Evolutionary conservation across 176 grass and related monocot species (phyloP).

Genomic region (Bolboschoenus planiculmis): DNA sequence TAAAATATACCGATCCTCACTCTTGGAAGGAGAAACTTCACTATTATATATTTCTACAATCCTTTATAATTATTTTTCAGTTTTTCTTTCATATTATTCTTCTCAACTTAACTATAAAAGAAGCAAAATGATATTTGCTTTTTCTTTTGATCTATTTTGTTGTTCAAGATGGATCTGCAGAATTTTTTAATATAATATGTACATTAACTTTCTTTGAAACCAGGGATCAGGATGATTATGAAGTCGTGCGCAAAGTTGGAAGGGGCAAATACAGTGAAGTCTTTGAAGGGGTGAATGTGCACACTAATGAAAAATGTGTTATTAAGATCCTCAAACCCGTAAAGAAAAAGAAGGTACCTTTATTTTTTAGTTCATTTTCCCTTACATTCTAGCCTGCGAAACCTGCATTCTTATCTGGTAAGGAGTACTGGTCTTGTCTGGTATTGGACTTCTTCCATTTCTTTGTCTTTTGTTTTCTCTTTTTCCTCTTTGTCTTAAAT

Average conservation of each 20-base stretch:
- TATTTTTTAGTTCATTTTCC: slow-evolving; percentile 5
- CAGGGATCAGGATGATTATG: slow-evolving; percentile 76
- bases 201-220: slow-evolving; percentile 9
- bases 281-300: slow-evolving; percentile 68
- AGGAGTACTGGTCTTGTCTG: neutral
- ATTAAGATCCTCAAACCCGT: slow-evolving; percentile 84
- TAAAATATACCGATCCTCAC: neutral
- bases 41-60: neutral
- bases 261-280: slow-evolving; percentile 79
- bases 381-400: neutral
- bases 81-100: neutral
- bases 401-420: neutral
- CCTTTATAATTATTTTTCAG: neutral
- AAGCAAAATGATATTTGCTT: neutral
- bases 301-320: slow-evolving; percentile 48
- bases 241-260: slow-evolving; percentile 61
- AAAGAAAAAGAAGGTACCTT: slow-evolving; percentile 76
- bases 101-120: neutral
- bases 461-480: neutral
- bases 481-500: neutral
- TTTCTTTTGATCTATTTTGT: neutral
- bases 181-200: slow-evolving; percentile 12
- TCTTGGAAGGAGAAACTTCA: neutral
- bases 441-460: neutral
- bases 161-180: neutral